Percentiles rank a stretch among this genome's conserved stretches.
Evolutionary conservation across 345 rosid genomes (phyloP).

Genomic region (Aquilaria sinensis): DNA sequence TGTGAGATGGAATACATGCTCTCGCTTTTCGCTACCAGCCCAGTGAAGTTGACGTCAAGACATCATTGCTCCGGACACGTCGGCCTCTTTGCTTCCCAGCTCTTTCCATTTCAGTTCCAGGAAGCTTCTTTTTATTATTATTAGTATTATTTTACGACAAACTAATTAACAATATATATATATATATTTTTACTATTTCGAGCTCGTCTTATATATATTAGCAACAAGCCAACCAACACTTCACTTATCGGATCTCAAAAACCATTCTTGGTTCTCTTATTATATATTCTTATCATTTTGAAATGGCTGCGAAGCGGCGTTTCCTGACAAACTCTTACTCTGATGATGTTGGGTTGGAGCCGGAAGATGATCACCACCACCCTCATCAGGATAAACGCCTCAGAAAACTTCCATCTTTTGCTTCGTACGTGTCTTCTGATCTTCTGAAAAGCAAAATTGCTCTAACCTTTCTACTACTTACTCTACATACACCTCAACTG

Average conservation of each 20-base stretch:
- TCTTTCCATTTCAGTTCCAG: no score
- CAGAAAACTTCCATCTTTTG: slow-evolving; percentile 47
- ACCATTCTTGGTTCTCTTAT: neutral
- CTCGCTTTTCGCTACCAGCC: no score
- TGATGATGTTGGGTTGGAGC: slow-evolving; percentile 29
- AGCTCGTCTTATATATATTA: no score
- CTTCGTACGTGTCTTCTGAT: slow-evolving; percentile 49
- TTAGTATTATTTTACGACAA: no score
- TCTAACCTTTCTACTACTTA: neutral
- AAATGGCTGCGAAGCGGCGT: slow-evolving; percentile 62
- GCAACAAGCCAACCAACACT: neutral
- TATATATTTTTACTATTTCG: no score
- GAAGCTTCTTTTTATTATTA: no score
- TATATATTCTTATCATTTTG: no score
- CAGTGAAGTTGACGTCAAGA: no score
- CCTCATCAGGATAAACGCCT: slow-evolving; percentile 38
- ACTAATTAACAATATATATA: no score
- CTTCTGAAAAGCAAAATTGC: neutral
- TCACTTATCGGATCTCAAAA: neutral
- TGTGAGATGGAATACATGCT: no score
- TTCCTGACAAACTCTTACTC: neutral
- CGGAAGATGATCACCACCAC: slow-evolving; percentile 1
- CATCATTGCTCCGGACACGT: no score
- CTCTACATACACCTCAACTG: neutral
- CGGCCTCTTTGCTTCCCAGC: no score